Base-by-base conservation (phyloP, 352 stramenopile genomes). In the Phytophthora litchii region DNA sequence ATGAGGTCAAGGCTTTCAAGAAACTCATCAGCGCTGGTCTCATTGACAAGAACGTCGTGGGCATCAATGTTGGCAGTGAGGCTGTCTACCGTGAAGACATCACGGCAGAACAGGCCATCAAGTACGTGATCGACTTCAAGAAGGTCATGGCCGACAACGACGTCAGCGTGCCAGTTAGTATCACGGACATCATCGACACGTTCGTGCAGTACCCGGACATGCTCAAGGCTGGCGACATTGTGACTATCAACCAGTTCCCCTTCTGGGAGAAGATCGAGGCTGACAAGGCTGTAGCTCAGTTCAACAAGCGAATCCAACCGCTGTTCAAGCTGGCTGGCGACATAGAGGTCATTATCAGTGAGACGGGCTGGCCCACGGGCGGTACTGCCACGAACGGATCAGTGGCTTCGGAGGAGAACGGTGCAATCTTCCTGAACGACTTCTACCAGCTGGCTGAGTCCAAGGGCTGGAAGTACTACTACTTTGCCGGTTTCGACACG, bases 401-500 rank as follows among this genome's bases (percentile, higher is more conserved):
- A 11, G 70, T 69, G 4, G 78, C 83, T 7, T 82, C 68, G 14
- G 47, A 77, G 25, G 79, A 86, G 17, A 83, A 76, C 43, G 78
- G 72, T 37, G 78, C 74, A 12, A 73, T 45, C 8, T 95, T 90
- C 74, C 54, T 93, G 49, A 85, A 92, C 53, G 79, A 93, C 72
- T 92, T 95, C 51, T 86, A 82, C 57, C 37, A 77, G 38, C 71
- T 91, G 42, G 82, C 86, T 3, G 75, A 74, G 14, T 54, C 71
- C 27, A 62, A 89, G 54, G 75, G 76, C 19, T 91, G 81, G 78
- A 90, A 92, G 70, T 93, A 94, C 69, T 95, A 92, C 76, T 95
- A 92, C 74, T 95, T 95, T 58, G 74, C 83, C 1, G 86, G 74
- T 53, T 92, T 95, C 13, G 86, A 95, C 63, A 90, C 84, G 41